phyloP scores from a whole-genome alignment of 257 asterid genomes.

The Salvia splendens region DNA sequence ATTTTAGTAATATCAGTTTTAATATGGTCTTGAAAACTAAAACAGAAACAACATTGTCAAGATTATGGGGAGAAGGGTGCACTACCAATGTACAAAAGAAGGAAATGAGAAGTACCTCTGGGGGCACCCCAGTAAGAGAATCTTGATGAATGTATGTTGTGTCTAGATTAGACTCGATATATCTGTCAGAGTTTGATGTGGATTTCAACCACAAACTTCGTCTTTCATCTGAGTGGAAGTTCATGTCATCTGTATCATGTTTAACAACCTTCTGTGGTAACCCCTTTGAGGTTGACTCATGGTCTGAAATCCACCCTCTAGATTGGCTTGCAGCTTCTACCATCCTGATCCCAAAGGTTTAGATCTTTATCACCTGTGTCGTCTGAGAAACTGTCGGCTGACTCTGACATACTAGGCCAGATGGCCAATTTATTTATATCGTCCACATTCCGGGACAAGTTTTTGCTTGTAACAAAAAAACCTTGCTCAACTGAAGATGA shows the following conservation, averaged over 20 bases:
- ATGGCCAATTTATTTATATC: constrained; percentile 56
- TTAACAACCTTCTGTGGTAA: constrained; percentile 54
- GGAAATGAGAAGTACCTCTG: constrained; percentile 66
- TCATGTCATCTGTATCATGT: constrained; percentile 44
- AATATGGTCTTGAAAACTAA: constrained; percentile 4
- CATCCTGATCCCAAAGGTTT: constrained; percentile 49
- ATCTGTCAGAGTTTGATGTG: constrained; percentile 45
- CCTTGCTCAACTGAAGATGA: constrained; percentile 49
- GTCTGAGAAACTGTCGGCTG: constrained; percentile 75
- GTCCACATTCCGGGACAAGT: constrained; percentile 73
- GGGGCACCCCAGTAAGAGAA: constrained; percentile 74
- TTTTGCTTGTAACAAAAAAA: constrained; percentile 49
- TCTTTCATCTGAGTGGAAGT: constrained; percentile 48
- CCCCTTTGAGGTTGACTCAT: constrained; percentile 60
- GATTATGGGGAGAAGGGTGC: constrained; percentile 13
- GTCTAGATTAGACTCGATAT: constrained; percentile 52
- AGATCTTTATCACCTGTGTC: constrained; percentile 78
- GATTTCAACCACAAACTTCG: constrained; percentile 42
- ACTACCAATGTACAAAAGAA: constrained; percentile 12
- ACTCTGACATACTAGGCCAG: constrained; percentile 60
- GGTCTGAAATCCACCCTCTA: constrained; percentile 68
- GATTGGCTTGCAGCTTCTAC: constrained; percentile 47
- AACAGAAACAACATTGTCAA: neutral
- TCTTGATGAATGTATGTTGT: constrained; percentile 55
- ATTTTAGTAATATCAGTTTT: constrained; percentile 17